phyloP scores from a whole-genome alignment of 164 flowering plant species.

The Berberis vulgaris region DNA sequence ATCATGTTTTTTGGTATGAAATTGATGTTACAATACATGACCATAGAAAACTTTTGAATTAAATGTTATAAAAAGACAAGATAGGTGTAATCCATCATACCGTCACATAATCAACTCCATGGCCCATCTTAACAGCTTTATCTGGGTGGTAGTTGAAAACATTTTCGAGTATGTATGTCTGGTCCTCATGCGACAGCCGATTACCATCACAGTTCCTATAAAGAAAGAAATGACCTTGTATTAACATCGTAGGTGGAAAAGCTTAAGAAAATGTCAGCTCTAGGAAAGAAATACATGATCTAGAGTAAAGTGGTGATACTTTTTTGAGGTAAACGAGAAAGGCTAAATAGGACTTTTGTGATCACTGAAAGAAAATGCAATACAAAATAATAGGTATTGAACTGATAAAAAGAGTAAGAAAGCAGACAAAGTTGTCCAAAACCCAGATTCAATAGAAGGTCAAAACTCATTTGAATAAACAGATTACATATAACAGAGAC shows the following conservation, averaged over 20 bases:
- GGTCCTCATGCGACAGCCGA: conserved; percentile 62
- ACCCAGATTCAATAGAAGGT: neutral
- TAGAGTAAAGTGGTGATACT: neutral
- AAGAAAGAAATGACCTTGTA: neutral
- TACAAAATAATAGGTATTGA: neutral
- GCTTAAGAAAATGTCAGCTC: neutral
- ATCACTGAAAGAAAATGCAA: neutral
- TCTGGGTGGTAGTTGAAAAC: conserved; percentile 81
- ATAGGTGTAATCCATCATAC: conserved; percentile 28
- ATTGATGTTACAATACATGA: neutral
- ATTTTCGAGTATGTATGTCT: conserved; percentile 52
- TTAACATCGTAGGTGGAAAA: neutral
- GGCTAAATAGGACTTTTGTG: neutral
- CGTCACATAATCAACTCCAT: conserved; percentile 62
- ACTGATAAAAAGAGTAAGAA: no score
- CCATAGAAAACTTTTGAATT: neutral
- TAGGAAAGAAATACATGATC: neutral
- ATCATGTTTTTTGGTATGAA: neutral
- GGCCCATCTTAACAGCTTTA: conserved; percentile 60
- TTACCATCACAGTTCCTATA: conserved; percentile 80
- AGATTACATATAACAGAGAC: neutral
- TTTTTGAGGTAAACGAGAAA: neutral
- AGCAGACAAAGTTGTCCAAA: neutral
- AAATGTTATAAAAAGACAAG: neutral
- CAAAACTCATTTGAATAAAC: neutral